Evolutionary conservation across 768 basidiomycete species (phyloP), one percentile per base, ranked within the genome.

Genomic region (Boletus tomentosulus): DNA sequence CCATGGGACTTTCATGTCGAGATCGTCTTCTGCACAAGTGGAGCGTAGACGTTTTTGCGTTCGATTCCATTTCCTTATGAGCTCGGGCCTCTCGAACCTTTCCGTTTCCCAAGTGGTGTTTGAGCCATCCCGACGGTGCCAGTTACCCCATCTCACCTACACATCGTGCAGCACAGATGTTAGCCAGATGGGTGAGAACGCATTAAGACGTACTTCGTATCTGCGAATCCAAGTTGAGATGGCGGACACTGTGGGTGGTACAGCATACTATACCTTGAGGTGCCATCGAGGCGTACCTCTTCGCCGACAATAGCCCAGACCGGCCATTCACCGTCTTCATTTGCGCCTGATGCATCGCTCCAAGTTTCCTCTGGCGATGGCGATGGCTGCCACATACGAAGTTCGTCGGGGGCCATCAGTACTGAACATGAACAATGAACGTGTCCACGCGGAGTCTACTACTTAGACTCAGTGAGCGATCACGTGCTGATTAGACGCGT

Each of bases 141-240:
- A 85, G 37, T 70, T 67, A 19, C 65, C 71, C 83, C 83, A 84
- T 55, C 72, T 67, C 4, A 81, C 77, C 81, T 84, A 54, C 45
- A 22, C 28, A 30, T 49, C n/a, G 28, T 46, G 33, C 28, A 46
- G 42, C 27, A 42, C n/a, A 44, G 30, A 25, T 19, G 46, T 55
- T 15, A 55, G 43, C 24, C n/a, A 19, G 16, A 25, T 8, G 28
- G 16, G 28, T 1, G 6, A 6, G 22, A 50, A 28, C 25, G 22
- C 42, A 31, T 44, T 34, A 35, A 6, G 27, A 54, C 68, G 46
- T 57, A 71, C 68, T 62, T 70, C 68, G 28, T 70, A 70, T 61
- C 68, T 70, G 51, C 35, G 43, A 30, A 57, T 13, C n/a, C 30
- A 12, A 3, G 53, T 22, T 63, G 50, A 61, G 57, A 53, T 43